Conservation (phyloP, 768 basidiomycete genomes). For the Coprinopsis marcescibilis region DNA sequence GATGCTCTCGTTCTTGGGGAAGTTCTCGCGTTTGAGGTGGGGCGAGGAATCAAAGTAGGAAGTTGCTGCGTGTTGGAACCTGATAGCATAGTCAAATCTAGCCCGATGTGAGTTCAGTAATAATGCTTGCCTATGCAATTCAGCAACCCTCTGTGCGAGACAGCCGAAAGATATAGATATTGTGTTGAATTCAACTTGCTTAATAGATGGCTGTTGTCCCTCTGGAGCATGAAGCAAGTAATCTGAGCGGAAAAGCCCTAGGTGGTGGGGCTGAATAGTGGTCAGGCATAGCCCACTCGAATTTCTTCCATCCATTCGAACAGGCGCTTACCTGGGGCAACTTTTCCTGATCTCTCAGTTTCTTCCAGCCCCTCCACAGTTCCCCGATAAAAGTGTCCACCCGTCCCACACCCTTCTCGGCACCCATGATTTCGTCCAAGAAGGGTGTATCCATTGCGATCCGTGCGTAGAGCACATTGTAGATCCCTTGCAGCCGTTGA, state of each 20-base stretch:
- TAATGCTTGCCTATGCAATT: too few species aligned
- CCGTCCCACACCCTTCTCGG: constrained; percentile 64
- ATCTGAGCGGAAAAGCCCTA: constrained; percentile 92
- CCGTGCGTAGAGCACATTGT: constrained; percentile 82
- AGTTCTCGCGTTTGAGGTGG: constrained; percentile 43
- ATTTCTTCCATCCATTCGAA: background rate
- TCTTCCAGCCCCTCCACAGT: constrained; percentile 85
- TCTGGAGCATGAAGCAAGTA: constrained; percentile 72
- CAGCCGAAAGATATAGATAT: constrained; percentile 89
- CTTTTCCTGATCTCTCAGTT: constrained; percentile 54
- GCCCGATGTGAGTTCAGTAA: too few species aligned
- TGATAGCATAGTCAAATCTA: too few species aligned
- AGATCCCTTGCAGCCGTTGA: constrained; percentile 60
- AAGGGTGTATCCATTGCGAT: constrained; percentile 77
- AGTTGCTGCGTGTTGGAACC: constrained; percentile 62
- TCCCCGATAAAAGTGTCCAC: constrained; percentile 85
- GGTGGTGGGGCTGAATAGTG: constrained; percentile 59
- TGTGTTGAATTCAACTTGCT: constrained; percentile 98
- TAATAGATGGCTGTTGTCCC: constrained; percentile 43
- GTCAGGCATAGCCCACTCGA: background rate
- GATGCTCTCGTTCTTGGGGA: constrained; percentile 71
- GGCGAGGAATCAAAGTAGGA: constrained; percentile 61
- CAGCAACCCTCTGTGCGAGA: constrained; percentile 60
- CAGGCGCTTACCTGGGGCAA: constrained; percentile 33
- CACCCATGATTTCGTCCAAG: constrained; percentile 81